A percentile compares a stretch with the other conserved stretches of the same genome.
Evolutionary conservation across 169 alveolate genomes (phyloP).

Genomic region (Besnoitia besnoiti): DNA sequence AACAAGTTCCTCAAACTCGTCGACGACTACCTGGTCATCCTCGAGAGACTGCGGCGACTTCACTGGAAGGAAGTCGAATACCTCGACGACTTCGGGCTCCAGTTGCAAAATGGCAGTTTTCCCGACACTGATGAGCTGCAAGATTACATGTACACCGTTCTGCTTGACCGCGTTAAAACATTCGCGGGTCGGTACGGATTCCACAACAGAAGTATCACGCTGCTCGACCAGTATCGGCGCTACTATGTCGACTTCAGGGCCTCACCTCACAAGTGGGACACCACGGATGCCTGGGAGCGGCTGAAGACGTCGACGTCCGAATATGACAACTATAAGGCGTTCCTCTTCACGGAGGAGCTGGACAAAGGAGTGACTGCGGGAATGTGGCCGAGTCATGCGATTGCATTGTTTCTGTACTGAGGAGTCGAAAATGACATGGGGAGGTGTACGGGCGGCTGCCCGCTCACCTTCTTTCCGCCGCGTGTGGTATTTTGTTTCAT

Average conservation of each 20-base stretch:
- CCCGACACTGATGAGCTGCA: neutral
- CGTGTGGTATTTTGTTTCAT: no score
- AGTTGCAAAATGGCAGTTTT: neutral
- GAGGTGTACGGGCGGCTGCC: no score
- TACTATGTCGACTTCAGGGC: neutral
- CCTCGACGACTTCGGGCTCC: neutral
- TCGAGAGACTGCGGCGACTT: neutral
- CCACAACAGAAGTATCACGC: neutral
- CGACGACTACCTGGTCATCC: constrained; percentile 1
- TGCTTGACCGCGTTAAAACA: neutral
- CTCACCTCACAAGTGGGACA: neutral
- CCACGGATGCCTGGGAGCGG: neutral
- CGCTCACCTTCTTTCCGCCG: no score
- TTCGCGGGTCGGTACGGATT: neutral
- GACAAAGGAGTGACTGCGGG: neutral
- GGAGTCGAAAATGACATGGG: no score
- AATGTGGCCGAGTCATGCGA: neutral
- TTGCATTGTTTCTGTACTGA: neutral
- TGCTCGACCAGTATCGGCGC: neutral
- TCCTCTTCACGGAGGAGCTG: neutral
- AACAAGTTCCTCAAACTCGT: neutral
- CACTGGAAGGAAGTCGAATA: neutral
- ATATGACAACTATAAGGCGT: neutral
- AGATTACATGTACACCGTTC: neutral
- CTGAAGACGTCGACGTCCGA: neutral